A percentile compares a stretch with the other conserved stretches of the same genome.
Conservation (phyloP, 768 basidiomycete species). For the Austroboletus eburneus region DNA sequence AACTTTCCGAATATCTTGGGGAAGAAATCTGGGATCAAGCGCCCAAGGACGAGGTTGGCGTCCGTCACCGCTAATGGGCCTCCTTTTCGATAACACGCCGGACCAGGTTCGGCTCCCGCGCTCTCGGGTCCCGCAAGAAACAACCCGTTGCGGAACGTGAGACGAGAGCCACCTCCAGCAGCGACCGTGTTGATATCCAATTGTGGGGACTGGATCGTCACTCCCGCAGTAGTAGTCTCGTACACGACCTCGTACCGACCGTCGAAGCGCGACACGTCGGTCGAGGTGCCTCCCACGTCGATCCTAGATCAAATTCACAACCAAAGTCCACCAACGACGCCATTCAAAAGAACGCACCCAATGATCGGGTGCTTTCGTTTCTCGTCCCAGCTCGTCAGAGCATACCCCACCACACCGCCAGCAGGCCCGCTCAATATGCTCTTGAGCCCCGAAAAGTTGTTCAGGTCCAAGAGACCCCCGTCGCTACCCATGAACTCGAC, state of each 20-base stretch:
- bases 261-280: slow-evolving; percentile 91
- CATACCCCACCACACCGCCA: slow-evolving; percentile 94
- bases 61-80: slow-evolving; percentile 92
- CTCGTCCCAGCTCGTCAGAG: slow-evolving; percentile 82
- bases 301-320: too few relatives aligned
- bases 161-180: slow-evolving; percentile 88
- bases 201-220: slow-evolving; percentile 88
- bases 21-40: slow-evolving; percentile 86
- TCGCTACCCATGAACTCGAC: slow-evolving; percentile 98
- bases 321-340: too few relatives aligned
- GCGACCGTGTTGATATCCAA: slow-evolving; percentile 96
- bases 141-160: slow-evolving; percentile 86
- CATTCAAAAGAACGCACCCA: slow-evolving; percentile 64
- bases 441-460: slow-evolving; percentile 89
- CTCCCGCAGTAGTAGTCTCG: slow-evolving; percentile 93
- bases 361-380: slow-evolving; percentile 71
- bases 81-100: slow-evolving; percentile 88
- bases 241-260: slow-evolving; percentile 91
- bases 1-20: slow-evolving; percentile 92
- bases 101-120: slow-evolving; percentile 91
- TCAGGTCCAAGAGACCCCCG: slow-evolving; percentile 74
- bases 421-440: slow-evolving; percentile 92
- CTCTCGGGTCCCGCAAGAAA: slow-evolving; percentile 91
- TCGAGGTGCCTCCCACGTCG: slow-evolving; percentile 94
- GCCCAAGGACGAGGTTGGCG: slow-evolving; percentile 85